phyloP scores from a whole-genome alignment of 768 basidiomycete genomes.

The Pulveroboletus sp. region DNA sequence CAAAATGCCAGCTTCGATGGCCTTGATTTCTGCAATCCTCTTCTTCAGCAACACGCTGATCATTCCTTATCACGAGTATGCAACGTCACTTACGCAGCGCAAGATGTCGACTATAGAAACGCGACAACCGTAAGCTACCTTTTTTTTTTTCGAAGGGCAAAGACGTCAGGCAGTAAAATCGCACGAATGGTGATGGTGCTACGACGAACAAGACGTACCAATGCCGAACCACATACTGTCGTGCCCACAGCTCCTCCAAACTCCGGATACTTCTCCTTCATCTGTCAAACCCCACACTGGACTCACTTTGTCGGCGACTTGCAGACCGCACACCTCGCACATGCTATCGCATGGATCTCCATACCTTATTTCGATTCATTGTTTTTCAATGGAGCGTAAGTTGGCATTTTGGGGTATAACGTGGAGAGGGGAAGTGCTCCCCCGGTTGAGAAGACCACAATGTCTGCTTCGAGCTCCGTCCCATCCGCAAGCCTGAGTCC shows the following conservation, averaged over 20 bases:
- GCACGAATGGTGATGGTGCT: no score
- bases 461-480: slow-evolving; percentile 29
- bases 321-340: slow-evolving; percentile 41
- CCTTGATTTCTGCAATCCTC: slow-evolving; percentile 23
- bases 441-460: slow-evolving; percentile 33
- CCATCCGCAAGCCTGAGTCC: slow-evolving; percentile 29
- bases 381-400: no score
- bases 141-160: background rate
- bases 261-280: slow-evolving; percentile 55
- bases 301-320: slow-evolving; percentile 41
- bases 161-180: no score
- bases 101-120: slow-evolving; percentile 29
- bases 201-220: slow-evolving; percentile 13
- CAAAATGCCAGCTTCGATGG: slow-evolving; percentile 26
- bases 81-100: slow-evolving; percentile 26
- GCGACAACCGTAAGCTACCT: slow-evolving; percentile 22
- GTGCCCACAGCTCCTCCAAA: slow-evolving; percentile 30
- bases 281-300: slow-evolving; percentile 59
- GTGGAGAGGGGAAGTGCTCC: background rate
- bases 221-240: slow-evolving; percentile 33
- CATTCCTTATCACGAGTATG: no score
- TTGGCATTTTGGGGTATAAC: background rate
- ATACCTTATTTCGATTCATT: slow-evolving; percentile 31
- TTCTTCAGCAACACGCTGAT: background rate
- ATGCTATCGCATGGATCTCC: slow-evolving; percentile 41